Conservation (phyloP, 495 filamentous ascomycete species). For the Lasiosphaeria hispida region DNA sequence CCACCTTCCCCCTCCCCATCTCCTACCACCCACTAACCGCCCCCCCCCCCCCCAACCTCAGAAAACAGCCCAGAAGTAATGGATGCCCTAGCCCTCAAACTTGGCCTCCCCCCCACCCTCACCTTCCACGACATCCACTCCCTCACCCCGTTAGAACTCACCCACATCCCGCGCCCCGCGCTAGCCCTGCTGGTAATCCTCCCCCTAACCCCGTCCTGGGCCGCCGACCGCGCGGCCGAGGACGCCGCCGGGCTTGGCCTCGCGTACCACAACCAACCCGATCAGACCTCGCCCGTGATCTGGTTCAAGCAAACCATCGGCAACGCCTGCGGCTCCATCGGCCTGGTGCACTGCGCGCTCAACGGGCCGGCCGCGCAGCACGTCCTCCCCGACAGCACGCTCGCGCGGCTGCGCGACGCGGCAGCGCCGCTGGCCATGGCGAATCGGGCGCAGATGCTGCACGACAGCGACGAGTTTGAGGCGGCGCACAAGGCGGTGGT, state of each 20-base stretch:
- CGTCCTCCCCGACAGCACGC: constrained; percentile 43
- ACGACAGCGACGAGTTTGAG: constrained; percentile 67
- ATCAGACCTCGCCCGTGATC: constrained; percentile 45
- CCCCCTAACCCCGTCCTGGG: constrained; percentile 62
- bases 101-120: constrained; percentile 65
- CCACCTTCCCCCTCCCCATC: not conserved
- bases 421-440: constrained; percentile 48
- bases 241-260: constrained; percentile 43
- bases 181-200: constrained; percentile 76
- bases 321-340: constrained; percentile 84
- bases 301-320: constrained; percentile 94
- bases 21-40: not conserved
- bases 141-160: constrained; percentile 67
- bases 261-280: constrained; percentile 27
- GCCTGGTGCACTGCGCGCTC: constrained; percentile 70
- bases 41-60: not conserved
- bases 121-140: constrained; percentile 79
- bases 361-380: constrained; percentile 49
- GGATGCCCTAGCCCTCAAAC: constrained; percentile 64
- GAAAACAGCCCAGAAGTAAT: constrained; percentile 73
- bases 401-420: constrained; percentile 40
- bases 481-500: constrained; percentile 67
- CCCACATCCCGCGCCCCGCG: constrained; percentile 70
- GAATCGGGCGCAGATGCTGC: constrained; percentile 66
- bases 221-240: constrained; percentile 55